Evolutionary conservation across 805 yeast genomes (phyloP), one percentile per base, ranked within the genome.

Genomic region (Candida stauntonica): DNA sequence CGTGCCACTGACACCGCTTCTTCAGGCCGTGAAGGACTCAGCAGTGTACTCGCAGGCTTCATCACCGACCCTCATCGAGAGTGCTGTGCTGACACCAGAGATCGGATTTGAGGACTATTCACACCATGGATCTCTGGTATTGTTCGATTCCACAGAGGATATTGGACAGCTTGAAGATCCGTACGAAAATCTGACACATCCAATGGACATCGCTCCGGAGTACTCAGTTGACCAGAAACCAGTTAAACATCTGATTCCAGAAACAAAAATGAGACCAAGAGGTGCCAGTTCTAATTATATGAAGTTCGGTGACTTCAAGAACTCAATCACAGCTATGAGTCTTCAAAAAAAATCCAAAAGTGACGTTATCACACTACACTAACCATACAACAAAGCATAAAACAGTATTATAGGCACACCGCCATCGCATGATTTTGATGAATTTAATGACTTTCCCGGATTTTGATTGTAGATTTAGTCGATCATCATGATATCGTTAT

Each of bases 121-220:
- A 8, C 23, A 29, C 7, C 16, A 17, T n/a, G 32, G 41, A 8
- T 26, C 18, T 14, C 12, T 14, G 13, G 5, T 28, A 7, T 28
- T 7, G 5, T 12, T 12, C 15, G 30, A 14, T 14, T 17, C n/a
- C 18, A 12, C 18, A 12, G 8, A 12, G 17, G 9, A 12, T 24
- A 55, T n/a, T n/a, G n/a, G n/a, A n/a, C n/a, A 51, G 5, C 44
- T 50, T 14, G 51, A 36, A 20, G 57, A 55, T 32, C 60, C 57
- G 7, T 55, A 55, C 21, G 50, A 39, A 17, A 38, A 46, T 21
- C 8, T 51, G 9, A 28, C 42, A 12, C 59, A 53, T 36, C 58
- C 58, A 11, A 18, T 51, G 42, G 59, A 53, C 29, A 40, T 55
- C 7, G 26, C 23, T 2, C 31, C 33, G 5, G 41, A 27, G 19